These are phyloP conservation scores for Drosera capensis DNA, from an alignment of 148 eudicot species.

Conservation along the genomic window DNA sequence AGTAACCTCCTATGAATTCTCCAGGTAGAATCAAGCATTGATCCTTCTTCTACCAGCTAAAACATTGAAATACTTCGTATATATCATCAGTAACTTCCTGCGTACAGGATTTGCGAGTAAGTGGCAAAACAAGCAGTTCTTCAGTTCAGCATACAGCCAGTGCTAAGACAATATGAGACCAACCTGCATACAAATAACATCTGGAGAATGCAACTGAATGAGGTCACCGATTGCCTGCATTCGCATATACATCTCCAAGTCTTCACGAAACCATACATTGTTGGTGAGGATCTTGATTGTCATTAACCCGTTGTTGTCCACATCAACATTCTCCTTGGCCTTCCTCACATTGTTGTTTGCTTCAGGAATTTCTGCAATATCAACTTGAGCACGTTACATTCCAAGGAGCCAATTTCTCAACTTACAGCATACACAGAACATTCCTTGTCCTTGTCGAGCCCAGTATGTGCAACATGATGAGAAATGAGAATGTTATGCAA, in stretches of 20 bases:
- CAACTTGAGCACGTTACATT: no score
- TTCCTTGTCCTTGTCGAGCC: not conserved
- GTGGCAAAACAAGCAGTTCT: not conserved
- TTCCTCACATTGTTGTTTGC: constrained; percentile 4
- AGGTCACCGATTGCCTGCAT: constrained; percentile 83
- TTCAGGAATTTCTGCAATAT: constrained; percentile 4
- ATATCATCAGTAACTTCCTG: constrained; percentile 80
- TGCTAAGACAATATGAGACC: constrained; percentile 2
- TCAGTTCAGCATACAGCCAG: not conserved
- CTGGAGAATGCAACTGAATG: constrained; percentile 69
- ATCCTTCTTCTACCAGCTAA: constrained; percentile 74
- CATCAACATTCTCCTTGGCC: constrained; percentile 5
- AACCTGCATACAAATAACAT: constrained; percentile 92
- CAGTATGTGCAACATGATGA: not conserved
- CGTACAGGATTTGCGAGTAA: not conserved
- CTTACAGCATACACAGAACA: not conserved
- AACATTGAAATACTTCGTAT: constrained; percentile 41
- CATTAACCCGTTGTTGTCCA: constrained; percentile 9
- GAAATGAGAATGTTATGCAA: not conserved
- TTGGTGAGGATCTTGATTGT: constrained; percentile 61
- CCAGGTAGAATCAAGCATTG: constrained; percentile 42
- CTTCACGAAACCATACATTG: constrained; percentile 92
- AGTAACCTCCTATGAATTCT: constrained; percentile 34
- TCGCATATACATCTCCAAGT: constrained; percentile 58
- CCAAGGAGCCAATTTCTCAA: no score